Conservation (phyloP, 2,329 filamentous ascomycete genomes). For the Colletotrichum aenigma region DNA sequence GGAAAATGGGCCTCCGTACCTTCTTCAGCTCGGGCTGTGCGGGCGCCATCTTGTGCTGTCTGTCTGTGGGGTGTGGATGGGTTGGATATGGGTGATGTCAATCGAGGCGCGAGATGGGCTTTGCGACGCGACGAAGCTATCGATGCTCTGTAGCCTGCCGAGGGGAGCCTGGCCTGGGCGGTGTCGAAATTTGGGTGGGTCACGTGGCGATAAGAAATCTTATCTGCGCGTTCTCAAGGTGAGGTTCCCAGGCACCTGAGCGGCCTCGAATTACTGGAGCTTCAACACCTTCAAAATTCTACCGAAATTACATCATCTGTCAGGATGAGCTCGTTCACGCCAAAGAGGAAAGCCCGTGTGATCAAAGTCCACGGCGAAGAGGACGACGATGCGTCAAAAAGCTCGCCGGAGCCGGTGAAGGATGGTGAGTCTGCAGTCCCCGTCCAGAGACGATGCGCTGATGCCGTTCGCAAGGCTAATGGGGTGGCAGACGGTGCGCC, state of each 20-base stretch:
- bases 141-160: neutral
- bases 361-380: conserved; percentile 75
- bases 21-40: conserved; percentile 99
- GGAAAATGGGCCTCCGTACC: conserved; percentile 54
- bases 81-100: neutral
- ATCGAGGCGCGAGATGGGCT: conserved; percentile 6
- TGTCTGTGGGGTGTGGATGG: neutral
- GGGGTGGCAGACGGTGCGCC: neutral
- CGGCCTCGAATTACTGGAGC: neutral
- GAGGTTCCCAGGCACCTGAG: neutral
- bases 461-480: conserved; percentile 25
- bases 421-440: conserved; percentile 39
- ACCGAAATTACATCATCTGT: neutral
- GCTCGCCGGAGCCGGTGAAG: conserved; percentile 28
- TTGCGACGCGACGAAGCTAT: conserved; percentile 17
- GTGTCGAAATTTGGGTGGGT: conserved; percentile 27
- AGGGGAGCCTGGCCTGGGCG: neutral
- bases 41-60: conserved; percentile 89
- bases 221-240: conserved; percentile 3
- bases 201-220: conserved; percentile 55
- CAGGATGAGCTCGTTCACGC: conserved; percentile 59
- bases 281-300: neutral
- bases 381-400: conserved; percentile 37
- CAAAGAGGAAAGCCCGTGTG: conserved; percentile 75
- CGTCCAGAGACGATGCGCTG: conserved; percentile 25